phyloP scores from a whole-genome alignment of 495 filamentous ascomycete species.

The Articulospora tetracladia region DNA sequence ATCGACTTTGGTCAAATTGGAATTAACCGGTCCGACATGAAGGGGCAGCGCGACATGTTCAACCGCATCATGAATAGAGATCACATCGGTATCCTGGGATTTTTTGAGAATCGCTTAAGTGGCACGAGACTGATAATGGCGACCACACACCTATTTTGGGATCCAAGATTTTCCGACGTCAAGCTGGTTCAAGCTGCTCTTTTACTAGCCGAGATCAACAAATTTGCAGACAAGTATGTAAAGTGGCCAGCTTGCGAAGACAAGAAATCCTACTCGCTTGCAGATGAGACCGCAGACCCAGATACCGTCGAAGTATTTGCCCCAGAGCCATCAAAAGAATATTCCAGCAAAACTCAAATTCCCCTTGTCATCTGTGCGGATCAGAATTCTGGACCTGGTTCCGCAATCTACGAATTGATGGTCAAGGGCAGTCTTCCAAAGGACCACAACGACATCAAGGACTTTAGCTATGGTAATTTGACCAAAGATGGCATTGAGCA shows the following conservation, averaged over 20 bases:
- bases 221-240: slow-evolving; percentile 76
- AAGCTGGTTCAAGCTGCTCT: slow-evolving; percentile 94
- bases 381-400: slow-evolving; percentile 85
- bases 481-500: slow-evolving; percentile 88
- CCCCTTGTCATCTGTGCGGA: slow-evolving; percentile 91
- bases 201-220: slow-evolving; percentile 83
- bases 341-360: slow-evolving; percentile 78
- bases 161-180: slow-evolving; percentile 84
- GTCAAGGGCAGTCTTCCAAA: slow-evolving; percentile 64
- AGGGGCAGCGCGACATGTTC: slow-evolving; percentile 91
- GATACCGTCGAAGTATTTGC: slow-evolving; percentile 48
- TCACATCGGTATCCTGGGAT: slow-evolving; percentile 85
- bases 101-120: slow-evolving; percentile 85
- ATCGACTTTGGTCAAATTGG: slow-evolving; percentile 89
- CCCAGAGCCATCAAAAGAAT: slow-evolving; percentile 66
- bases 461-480: slow-evolving; percentile 77
- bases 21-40: slow-evolving; percentile 91
- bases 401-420: slow-evolving; percentile 84
- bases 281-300: slow-evolving; percentile 38
- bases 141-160: slow-evolving; percentile 94
- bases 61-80: slow-evolving; percentile 98
- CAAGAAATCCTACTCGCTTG: slow-evolving; percentile 57
- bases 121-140: slow-evolving; percentile 86
- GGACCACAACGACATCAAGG: slow-evolving; percentile 71
- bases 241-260: slow-evolving; percentile 72